Percentiles rank a stretch among this genome's conserved stretches.
These are phyloP conservation scores for Colletotrichum sidae DNA, from an alignment of 2,329 filamentous ascomycete genomes.

Conservation along the genomic window DNA sequence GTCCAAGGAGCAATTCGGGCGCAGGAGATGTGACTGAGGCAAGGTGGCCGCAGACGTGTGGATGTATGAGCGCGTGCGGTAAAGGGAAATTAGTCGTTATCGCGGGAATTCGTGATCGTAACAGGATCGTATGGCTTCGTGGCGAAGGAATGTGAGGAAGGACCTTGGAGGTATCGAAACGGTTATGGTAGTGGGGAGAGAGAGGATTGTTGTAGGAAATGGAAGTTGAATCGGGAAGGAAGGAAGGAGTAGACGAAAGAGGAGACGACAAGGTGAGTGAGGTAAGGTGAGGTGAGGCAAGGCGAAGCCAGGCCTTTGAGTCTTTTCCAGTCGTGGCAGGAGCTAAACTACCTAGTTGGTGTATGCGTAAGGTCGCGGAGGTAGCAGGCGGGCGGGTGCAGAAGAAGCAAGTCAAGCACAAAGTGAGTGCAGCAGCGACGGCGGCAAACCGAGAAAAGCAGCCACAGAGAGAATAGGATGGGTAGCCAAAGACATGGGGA, in stretches of 20 bases:
- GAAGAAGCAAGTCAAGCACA: slow-evolving; percentile 7
- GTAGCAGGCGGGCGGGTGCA: slow-evolving; percentile 1
- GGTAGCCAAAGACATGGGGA: slow-evolving; percentile 28
- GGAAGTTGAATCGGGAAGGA: not conserved
- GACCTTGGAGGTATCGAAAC: slow-evolving; percentile 4
- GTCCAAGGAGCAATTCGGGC: slow-evolving; percentile 7
- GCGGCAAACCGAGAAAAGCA: slow-evolving; percentile 31
- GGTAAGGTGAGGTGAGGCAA: slow-evolving; percentile 5
- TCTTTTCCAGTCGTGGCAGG: slow-evolving; percentile 31
- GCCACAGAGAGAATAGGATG: slow-evolving; percentile 22
- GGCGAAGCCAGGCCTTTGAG: slow-evolving; percentile 28
- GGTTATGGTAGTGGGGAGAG: slow-evolving; percentile 6
- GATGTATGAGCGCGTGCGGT: not conserved
- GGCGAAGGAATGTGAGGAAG: not conserved
- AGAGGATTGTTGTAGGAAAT: not conserved
- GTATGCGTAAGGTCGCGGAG: not conserved
- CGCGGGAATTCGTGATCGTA: slow-evolving; percentile 19
- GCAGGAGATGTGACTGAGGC: not conserved
- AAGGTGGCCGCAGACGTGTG: not conserved
- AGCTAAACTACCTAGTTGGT: not conserved
- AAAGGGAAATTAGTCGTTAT: slow-evolving; percentile 9
- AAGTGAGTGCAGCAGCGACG: slow-evolving; percentile 4
- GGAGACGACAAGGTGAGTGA: not conserved
- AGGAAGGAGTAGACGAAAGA: not conserved
- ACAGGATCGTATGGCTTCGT: slow-evolving; percentile 7